Evolutionary conservation across 2,329 filamentous ascomycete species (phyloP).

Genomic region (Paecilomyces sp.): DNA sequence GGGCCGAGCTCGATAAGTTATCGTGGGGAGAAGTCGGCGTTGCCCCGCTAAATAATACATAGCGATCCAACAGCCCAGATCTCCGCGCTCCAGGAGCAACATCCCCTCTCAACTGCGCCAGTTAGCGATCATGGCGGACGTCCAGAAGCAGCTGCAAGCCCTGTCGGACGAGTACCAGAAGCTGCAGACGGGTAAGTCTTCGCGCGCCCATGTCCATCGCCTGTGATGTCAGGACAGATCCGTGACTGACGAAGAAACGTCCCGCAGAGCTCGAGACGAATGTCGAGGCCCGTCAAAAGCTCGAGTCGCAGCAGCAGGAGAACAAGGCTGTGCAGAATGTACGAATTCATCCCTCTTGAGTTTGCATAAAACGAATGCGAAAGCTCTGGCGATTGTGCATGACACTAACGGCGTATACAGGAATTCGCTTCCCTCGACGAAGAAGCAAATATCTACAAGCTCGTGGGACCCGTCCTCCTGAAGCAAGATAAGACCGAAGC

Average conservation of each 20-base stretch:
- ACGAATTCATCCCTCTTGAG: constrained; percentile 6
- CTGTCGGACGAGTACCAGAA: constrained; percentile 84
- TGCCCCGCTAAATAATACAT: constrained; percentile 3
- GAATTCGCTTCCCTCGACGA: constrained; percentile 76
- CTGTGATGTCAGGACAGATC: background rate
- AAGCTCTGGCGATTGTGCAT: background rate
- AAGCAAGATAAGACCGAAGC: constrained; percentile 94
- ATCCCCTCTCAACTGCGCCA: background rate
- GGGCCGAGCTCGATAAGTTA: background rate
- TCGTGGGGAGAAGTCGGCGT: background rate
- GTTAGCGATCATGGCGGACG: constrained; percentile 55
- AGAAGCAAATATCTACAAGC: constrained; percentile 89
- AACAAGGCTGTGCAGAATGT: constrained; percentile 83
- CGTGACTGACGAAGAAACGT: background rate
- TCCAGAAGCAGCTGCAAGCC: constrained; percentile 69
- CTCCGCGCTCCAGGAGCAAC: background rate
- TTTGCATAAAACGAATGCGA: background rate
- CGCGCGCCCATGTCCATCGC: background rate
- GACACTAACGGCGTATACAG: constrained; percentile 34
- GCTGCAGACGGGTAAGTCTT: constrained; percentile 65
- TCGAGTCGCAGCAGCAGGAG: constrained; percentile 88
- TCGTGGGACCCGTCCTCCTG: constrained; percentile 82
- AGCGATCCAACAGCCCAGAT: constrained; percentile 1
- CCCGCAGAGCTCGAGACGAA: constrained; percentile 66
- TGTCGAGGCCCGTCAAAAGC: constrained; percentile 75